phyloP scores from a whole-genome alignment of 1,284 basidiomycete species.

The Naganishia sp. region DNA sequence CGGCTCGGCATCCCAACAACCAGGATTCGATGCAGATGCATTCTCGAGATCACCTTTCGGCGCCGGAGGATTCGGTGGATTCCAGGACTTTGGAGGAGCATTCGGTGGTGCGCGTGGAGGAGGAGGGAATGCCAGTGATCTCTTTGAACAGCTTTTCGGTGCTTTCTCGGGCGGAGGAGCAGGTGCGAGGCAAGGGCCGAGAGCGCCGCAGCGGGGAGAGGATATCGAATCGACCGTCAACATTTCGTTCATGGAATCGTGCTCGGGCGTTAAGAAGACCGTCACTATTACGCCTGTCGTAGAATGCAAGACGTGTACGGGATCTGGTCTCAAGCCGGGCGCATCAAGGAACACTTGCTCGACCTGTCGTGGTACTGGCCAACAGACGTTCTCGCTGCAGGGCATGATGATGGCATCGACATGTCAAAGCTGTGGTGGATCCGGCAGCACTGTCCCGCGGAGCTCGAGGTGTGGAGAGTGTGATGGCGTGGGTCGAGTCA shows the following conservation, averaged over 20 bases:
- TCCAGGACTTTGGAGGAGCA: conserved; percentile 68
- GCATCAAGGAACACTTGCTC: conserved; percentile 79
- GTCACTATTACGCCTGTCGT: conserved; percentile 79
- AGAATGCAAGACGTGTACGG: conserved; percentile 81
- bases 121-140: conserved; percentile 61
- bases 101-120: conserved; percentile 62
- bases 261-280: conserved; percentile 80
- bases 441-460: conserved; percentile 76
- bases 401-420: conserved; percentile 98
- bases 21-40: conserved; percentile 87
- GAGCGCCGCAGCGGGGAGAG: conserved; percentile 65
- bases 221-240: conserved; percentile 79
- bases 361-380: conserved; percentile 83
- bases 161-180: conserved; percentile 57
- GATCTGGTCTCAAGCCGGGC: conserved; percentile 82
- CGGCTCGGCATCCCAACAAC: conserved; percentile 89
- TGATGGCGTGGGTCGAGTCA: conserved; percentile 83
- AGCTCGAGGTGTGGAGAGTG: conserved; percentile 79
- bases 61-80: conserved; percentile 66
- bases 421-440: conserved; percentile 81
- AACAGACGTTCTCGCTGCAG: conserved; percentile 86
- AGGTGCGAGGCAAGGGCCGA: conserved; percentile 56
- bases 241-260: conserved; percentile 88
- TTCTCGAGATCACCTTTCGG: conserved; percentile 62
- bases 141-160: conserved; percentile 88